Base-by-base conservation (phyloP, 371 early-diverging fungal species). In the Funneliformis caledonium region DNA sequence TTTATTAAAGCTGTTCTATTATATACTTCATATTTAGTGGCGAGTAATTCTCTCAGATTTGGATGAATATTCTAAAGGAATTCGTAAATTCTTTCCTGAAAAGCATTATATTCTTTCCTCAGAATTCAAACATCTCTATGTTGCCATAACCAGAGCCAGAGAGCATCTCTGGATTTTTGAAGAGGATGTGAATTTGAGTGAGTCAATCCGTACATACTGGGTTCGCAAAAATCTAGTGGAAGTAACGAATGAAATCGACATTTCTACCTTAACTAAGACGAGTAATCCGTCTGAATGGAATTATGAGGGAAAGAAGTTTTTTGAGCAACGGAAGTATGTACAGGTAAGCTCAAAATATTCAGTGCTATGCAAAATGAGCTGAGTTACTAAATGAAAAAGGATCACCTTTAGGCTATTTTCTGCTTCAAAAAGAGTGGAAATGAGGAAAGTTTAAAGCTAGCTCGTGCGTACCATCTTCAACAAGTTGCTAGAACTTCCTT, bases 121-220 rank as follows among this genome's bases (percentile, higher is more conserved):
- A 22, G 78, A 77, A 65, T 50, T 65, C 19, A 77, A 77, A 47
- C 42, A 77, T 16, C 67, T 77, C 11, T 77, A 77, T 12, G 78
- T 77, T 11, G 65, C 78, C 16, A 50, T 77, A 2, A 77, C 78
- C 11, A 77, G 78, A 22, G 78, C 50, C 10, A 45, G 78, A 2
- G 31, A 48, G 43, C 65, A 37, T 33, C 6, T 77, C 33, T 65
- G 65, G 48, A 77, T 77, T 22, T 77, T 77, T 45, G 78, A 77
- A 48, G 67, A 77, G 48, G 50, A 77, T 47, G n/a, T 7, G 0
- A 31, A 65, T 12, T 65, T 16, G 6, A 64, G 50, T 12, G 48
- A 77, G 6, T 31, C 78, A 26, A 77, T 77, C 4, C 7, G 31
- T 0, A 16, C 2, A 19, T 77, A 65, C 67, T 77, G 78, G 78